Conservation (phyloP, 1,284 basidiomycete genomes). For the Ceratobasidium sp. region DNA sequence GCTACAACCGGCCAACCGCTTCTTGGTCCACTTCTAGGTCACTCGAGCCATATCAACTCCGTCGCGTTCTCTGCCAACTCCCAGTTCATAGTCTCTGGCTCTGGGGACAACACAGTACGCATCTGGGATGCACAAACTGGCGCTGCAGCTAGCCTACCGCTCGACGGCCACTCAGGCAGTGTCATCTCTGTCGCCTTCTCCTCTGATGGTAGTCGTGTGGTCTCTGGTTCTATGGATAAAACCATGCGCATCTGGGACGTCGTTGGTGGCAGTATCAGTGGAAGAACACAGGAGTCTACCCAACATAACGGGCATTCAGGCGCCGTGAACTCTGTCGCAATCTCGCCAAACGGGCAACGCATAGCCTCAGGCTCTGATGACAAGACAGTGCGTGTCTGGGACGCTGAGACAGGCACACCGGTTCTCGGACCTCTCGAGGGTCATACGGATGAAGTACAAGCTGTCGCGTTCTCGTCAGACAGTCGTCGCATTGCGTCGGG, state of each 20-base stretch:
- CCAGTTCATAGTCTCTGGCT: constrained; percentile 26
- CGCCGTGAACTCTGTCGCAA: not conserved
- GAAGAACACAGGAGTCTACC: not conserved
- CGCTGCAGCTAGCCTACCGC: constrained; percentile 10
- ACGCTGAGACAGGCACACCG: not conserved
- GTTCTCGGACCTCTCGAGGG: constrained; percentile 15
- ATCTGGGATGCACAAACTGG: constrained; percentile 43
- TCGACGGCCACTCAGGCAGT: constrained; percentile 61
- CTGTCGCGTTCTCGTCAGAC: constrained; percentile 31
- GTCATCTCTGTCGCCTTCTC: constrained; percentile 44
- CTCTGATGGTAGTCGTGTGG: constrained; percentile 42
- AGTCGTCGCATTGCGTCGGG: constrained; percentile 13
- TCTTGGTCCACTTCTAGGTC: not conserved
- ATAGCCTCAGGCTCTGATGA: constrained; percentile 25
- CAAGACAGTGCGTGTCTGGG: constrained; percentile 38
- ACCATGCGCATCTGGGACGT: constrained; percentile 46
- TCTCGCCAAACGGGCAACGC: constrained; percentile 32
- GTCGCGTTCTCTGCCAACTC: constrained; percentile 60
- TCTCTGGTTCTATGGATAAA: constrained; percentile 29
- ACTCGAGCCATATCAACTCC: constrained; percentile 47
- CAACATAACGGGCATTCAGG: not conserved
- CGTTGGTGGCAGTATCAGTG: not conserved
- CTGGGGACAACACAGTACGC: constrained; percentile 28
- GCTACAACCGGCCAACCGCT: not conserved
- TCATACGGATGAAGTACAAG: constrained; percentile 6